A percentile compares a stretch with the other conserved stretches of the same genome.
Conservation (phyloP, 2,329 filamentous ascomycete genomes). For the Sclerotinia nivalis region DNA sequence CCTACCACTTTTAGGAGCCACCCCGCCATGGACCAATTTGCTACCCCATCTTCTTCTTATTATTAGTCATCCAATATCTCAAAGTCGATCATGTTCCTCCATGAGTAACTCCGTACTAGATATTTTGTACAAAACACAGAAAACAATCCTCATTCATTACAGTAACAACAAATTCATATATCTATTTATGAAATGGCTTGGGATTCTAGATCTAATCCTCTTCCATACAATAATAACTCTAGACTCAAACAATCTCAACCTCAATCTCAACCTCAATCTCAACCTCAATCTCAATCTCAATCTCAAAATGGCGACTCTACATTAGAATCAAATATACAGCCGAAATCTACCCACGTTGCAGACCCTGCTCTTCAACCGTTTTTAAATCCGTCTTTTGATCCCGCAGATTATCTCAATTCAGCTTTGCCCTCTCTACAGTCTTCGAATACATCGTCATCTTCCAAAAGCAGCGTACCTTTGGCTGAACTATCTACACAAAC, state of each 20-base stretch:
- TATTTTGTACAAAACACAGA: neutral
- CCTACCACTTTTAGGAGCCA: neutral
- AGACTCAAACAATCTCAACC: conserved; percentile 20
- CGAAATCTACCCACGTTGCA: conserved; percentile 60
- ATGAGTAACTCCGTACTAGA: neutral
- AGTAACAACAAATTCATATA: neutral
- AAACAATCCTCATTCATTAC: neutral
- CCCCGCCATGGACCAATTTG: neutral
- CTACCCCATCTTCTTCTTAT: neutral
- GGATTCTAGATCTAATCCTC: conserved; percentile 37
- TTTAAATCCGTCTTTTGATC: conserved; percentile 73
- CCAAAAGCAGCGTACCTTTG: conserved; percentile 54
- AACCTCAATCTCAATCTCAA: conserved; percentile 10
- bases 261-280: neutral
- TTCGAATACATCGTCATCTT: conserved; percentile 33
- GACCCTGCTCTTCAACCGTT: conserved; percentile 77
- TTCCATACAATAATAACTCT: conserved; percentile 35
- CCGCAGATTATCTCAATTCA: conserved; percentile 81
- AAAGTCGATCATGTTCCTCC: neutral
- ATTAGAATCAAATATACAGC: conserved; percentile 25
- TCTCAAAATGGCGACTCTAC: conserved; percentile 23
- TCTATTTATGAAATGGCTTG: conserved; percentile 33
- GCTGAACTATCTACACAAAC: conserved; percentile 78
- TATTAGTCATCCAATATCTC: neutral
- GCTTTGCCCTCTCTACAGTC: conserved; percentile 67